Conservation (phyloP, 2,329 filamentous ascomycete species). For the Diaporthe sp. region DNA sequence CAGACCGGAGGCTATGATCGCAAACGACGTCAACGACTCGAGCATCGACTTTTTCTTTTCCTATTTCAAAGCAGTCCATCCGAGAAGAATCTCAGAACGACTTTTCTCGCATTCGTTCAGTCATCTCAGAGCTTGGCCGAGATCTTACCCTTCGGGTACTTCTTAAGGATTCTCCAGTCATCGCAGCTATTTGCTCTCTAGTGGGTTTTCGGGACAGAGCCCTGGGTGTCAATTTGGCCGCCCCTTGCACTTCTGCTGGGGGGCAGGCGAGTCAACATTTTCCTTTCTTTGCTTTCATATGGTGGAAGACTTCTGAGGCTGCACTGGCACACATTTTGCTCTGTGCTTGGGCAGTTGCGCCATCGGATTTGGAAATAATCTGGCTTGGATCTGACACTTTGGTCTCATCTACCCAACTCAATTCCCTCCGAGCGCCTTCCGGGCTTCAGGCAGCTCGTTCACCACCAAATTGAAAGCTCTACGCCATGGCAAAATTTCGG, state of each 20-base stretch:
- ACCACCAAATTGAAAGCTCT: constrained; percentile 5
- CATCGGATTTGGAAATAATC: constrained; percentile 10
- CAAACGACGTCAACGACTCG: constrained; percentile 35
- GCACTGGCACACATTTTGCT: neutral
- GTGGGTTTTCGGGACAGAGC: neutral
- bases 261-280: neutral
- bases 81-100: constrained; percentile 19
- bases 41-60: constrained; percentile 28
- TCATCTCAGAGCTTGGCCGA: constrained; percentile 9
- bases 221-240: neutral
- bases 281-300: constrained; percentile 3
- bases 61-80: constrained; percentile 20
- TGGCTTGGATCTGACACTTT: constrained; percentile 23
- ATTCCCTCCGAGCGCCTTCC: neutral
- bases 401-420: constrained; percentile 24
- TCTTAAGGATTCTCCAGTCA: constrained; percentile 9
- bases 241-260: neutral
- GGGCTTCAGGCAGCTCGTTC: neutral
- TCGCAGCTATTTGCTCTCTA: constrained; percentile 9
- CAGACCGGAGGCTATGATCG: constrained; percentile 29
- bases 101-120: constrained; percentile 3
- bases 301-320: constrained; percentile 10
- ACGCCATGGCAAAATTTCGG: constrained; percentile 21
- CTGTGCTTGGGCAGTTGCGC: neutral
- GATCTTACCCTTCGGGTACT: constrained; percentile 26